A percentile compares a stretch with the other conserved stretches of the same genome.
Evolutionary conservation across 1,284 basidiomycete species (phyloP).

Genomic region (Peniophora sp.): DNA sequence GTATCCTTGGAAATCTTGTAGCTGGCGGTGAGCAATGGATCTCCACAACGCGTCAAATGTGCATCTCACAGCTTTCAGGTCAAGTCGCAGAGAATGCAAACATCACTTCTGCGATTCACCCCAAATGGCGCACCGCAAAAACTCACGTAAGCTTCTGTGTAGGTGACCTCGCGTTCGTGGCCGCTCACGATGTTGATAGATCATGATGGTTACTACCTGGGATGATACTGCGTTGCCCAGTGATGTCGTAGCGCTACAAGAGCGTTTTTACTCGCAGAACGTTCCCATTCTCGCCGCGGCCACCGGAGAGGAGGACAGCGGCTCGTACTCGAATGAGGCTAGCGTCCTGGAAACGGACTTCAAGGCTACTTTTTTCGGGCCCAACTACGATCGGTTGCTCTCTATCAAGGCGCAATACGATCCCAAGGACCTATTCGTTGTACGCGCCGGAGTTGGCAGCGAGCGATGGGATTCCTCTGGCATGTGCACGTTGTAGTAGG

Average conservation of each 20-base stretch:
- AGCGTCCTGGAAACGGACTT: constrained; percentile 21
- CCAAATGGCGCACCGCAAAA: constrained; percentile 25
- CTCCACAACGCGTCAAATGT: too few relatives aligned
- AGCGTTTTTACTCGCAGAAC: constrained; percentile 10
- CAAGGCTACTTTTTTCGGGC: constrained; percentile 23
- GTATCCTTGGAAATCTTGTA: constrained; percentile 7
- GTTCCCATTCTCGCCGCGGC: constrained; percentile 14
- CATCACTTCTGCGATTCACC: constrained; percentile 20
- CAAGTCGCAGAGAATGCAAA: constrained; percentile 22
- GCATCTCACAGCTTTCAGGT: constrained; percentile 12
- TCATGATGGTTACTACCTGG: constrained; percentile 5
- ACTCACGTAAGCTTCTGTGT: constrained; percentile 15
- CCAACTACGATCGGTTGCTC: constrained; percentile 20
- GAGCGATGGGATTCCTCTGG: constrained; percentile 21
- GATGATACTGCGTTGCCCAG: neutral
- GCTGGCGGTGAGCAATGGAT: constrained; percentile 6
- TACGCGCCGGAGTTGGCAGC: constrained; percentile 21
- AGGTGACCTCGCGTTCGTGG: too few relatives aligned
- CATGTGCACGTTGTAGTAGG: constrained; percentile 13
- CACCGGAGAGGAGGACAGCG: constrained; percentile 14
- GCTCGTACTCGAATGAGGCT: constrained; percentile 23
- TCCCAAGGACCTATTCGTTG: constrained; percentile 23
- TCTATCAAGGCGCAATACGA: constrained; percentile 22
- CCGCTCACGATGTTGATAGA: too few relatives aligned
- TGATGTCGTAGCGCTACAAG: constrained; percentile 9